These are phyloP conservation scores for Huntiella abstrusa DNA, from an alignment of 2,329 filamentous ascomycete species.

Conservation along the genomic window DNA sequence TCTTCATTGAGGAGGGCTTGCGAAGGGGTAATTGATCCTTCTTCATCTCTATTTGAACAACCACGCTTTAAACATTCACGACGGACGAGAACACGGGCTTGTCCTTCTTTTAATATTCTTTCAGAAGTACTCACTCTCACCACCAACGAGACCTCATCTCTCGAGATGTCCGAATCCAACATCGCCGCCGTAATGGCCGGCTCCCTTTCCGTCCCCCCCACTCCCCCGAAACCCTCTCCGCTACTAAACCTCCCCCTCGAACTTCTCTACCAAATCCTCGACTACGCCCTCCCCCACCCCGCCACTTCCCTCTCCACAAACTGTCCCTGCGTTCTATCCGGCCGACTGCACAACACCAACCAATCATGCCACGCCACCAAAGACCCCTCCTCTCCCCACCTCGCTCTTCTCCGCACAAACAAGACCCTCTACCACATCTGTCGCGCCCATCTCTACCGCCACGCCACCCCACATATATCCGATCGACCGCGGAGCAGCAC, in stretches of 20 bases:
- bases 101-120: background rate
- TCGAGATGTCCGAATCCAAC: background rate
- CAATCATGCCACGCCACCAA: slow-evolving; percentile 17
- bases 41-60: background rate
- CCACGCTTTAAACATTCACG: background rate
- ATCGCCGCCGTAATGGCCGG: slow-evolving; percentile 1
- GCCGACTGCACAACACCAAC: slow-evolving; percentile 17
- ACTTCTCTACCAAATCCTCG: slow-evolving; percentile 6
- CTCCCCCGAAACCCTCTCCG: background rate
- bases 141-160: background rate
- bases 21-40: too few relatives aligned
- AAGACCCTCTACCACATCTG: slow-evolving; percentile 20
- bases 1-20: too few relatives aligned
- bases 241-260: slow-evolving; percentile 7
- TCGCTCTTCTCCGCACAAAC: slow-evolving; percentile 22
- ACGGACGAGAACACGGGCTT: background rate
- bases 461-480: slow-evolving; percentile 29
- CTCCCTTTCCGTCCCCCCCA: background rate
- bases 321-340: slow-evolving; percentile 16
- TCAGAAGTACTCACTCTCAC: background rate
- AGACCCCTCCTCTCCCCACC: slow-evolving; percentile 16
- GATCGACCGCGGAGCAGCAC: slow-evolving; percentile 20
- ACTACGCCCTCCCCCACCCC: slow-evolving; percentile 4
- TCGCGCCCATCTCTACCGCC: slow-evolving; percentile 25
- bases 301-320: slow-evolving; percentile 16